Percentiles rank a stretch among this genome's conserved stretches.
phyloP scores from a whole-genome alignment of 192 early-diverging fungal genomes.

The Blastocladiella britannica region DNA sequence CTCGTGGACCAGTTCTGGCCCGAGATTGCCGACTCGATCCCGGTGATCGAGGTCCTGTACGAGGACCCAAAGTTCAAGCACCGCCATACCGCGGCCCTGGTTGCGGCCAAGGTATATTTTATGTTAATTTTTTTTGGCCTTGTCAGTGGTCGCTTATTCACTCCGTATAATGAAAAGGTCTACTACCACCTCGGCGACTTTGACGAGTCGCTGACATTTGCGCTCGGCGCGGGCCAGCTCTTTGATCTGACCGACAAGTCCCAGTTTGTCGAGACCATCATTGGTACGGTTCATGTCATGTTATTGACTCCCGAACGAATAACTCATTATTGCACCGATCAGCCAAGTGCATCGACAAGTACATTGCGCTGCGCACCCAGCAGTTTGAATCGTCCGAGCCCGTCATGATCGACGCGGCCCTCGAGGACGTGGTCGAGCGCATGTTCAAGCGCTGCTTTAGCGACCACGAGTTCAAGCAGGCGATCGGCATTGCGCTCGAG shows the following conservation, averaged over 20 bases:
- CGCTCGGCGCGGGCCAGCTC: constrained; percentile 72
- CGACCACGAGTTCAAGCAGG: constrained; percentile 74
- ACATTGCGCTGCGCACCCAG: constrained; percentile 52
- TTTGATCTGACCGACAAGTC: constrained; percentile 64
- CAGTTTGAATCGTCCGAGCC: constrained; percentile 17
- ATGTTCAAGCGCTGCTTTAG: constrained; percentile 90
- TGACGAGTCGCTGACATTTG: constrained; percentile 88
- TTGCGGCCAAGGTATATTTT: constrained; percentile 70
- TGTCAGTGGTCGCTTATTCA: neutral
- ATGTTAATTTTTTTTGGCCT: too few species aligned
- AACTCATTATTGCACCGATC: neutral
- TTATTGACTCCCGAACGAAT: neutral
- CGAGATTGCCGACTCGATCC: constrained; percentile 81
- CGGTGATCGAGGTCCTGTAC: constrained; percentile 84
- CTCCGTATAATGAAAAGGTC: constrained; percentile 28
- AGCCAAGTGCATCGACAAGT: constrained; percentile 88
- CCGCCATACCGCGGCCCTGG: constrained; percentile 74
- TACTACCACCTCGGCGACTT: constrained; percentile 94
- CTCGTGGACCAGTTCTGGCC: constrained; percentile 94
- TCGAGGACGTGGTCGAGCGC: constrained; percentile 76
- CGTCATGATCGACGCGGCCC: constrained; percentile 45
- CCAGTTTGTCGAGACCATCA: constrained; percentile 85
- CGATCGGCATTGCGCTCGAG: constrained; percentile 90
- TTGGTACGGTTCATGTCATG: constrained; percentile 38
- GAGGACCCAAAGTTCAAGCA: constrained; percentile 73